Percentiles rank a stretch among this genome's conserved stretches.
These are phyloP conservation scores for Melampsora americana DNA, from an alignment of 1,284 basidiomycete genomes.

Conservation along the genomic window DNA sequence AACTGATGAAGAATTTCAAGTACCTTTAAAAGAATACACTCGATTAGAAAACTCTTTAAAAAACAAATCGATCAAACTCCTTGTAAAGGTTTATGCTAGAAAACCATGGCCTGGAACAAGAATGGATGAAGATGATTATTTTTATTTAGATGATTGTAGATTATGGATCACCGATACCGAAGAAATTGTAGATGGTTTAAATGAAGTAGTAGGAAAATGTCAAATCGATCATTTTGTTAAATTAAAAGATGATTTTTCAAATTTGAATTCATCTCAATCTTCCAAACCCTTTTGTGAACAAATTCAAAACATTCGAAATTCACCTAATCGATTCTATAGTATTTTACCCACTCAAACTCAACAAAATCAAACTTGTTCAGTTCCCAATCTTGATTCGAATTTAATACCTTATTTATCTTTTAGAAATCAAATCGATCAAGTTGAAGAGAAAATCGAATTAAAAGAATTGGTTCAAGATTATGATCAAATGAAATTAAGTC, in stretches of 20 bases:
- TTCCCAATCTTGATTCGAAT: neutral
- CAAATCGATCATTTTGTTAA: slow-evolving; percentile 16
- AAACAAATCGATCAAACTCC: no score
- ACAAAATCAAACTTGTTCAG: neutral
- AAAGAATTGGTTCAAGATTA: slow-evolving; percentile 21
- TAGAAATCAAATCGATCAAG: no score
- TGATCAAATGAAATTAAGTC: slow-evolving; percentile 9
- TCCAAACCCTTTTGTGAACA: no score
- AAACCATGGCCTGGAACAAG: neutral
- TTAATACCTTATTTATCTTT: no score
- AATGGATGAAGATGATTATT: no score
- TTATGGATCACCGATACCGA: slow-evolving; percentile 1
- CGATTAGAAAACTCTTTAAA: no score
- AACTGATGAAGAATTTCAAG: no score
- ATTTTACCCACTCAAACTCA: slow-evolving; percentile 19
- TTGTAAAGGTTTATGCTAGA: slow-evolving; percentile 4
- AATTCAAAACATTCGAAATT: no score
- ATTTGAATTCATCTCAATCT: neutral
- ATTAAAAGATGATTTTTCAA: neutral
- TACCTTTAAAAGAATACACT: no score
- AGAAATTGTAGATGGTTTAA: slow-evolving; percentile 6
- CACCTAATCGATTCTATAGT: slow-evolving; percentile 13
- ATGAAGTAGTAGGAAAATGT: slow-evolving; percentile 22
- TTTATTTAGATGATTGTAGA: slow-evolving; percentile 10
- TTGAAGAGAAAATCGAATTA: neutral